Base-by-base conservation (phyloP, 805 yeast genomes). In the Clavispora santaluciae region DNA sequence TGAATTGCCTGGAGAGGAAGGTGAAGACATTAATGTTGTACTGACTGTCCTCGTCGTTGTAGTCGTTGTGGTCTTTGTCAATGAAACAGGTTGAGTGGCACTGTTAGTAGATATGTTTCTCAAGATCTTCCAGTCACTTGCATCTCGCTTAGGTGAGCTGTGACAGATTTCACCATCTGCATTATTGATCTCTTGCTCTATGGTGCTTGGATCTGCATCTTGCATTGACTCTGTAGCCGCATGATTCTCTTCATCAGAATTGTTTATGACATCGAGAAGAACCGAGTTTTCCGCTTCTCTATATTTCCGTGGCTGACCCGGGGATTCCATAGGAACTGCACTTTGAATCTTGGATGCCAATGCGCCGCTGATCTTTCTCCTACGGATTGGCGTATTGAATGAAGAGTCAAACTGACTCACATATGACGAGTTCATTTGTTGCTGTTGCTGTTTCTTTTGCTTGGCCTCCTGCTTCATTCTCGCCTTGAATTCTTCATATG, bases 251-350 rank as follows among this genome's bases (percentile, higher is more conserved):
- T 70, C 76, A 44, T 72, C 78, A 2, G 75, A 66, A 48, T 72
- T 72, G 41, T 70, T 69, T 30, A 59, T 55, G 9, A 64, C 55
- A 55, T 76, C 58, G 50, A 70, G 55, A 48, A 72, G 33, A 56
- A 60, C 54, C 8, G 46, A 38, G 3, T 60, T 48, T 20, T 48
- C 57, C 5, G 68, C 60, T 3, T 72, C 67, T 26, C 66, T 61
- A 49, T 66, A 66, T 55, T 91, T 91, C 56, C 97, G 77, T 30
- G 99, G 99, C 63, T 93, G 99, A 2, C 98, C 99, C 0, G 99
- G 99, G 2, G 96, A 87, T 38, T 87, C 87, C 49, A 77, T 76
- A 5, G 98, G 99, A 15, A 93, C 89, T 0, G 93, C 93, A 28
- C 81, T 76, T 53, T 77, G 84, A 23, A 78, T 75, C 51, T 82